Percentiles rank a stretch among this genome's conserved stretches.
These are phyloP conservation scores for Imleria badia DNA, from an alignment of 768 basidiomycete genomes.

Conservation along the genomic window DNA sequence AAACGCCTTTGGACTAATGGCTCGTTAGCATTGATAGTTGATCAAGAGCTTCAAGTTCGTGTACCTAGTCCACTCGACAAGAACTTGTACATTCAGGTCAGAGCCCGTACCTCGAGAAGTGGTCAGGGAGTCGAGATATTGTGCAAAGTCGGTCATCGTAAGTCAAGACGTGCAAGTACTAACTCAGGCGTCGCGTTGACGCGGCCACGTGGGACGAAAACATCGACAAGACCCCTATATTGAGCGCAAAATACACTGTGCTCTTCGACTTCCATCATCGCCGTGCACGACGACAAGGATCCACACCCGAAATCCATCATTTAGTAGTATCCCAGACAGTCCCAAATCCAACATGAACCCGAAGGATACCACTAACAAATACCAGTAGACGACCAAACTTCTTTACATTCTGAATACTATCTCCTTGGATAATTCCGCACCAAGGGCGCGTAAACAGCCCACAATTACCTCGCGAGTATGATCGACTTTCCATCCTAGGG, in stretches of 20 bases:
- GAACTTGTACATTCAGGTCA: slow-evolving; percentile 14
- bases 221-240: background rate
- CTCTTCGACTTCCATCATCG: background rate
- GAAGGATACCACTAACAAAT: background rate
- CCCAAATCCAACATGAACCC: background rate
- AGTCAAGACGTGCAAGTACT: background rate
- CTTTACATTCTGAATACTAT: slow-evolving; percentile 37
- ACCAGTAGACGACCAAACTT: background rate
- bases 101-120: slow-evolving; percentile 9
- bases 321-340: background rate
- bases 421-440: slow-evolving; percentile 41
- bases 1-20: slow-evolving; percentile 15
- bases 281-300: too few species aligned
- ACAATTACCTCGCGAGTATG: slow-evolving; percentile 36
- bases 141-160: slow-evolving; percentile 24
- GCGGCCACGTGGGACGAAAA: slow-evolving; percentile 7
- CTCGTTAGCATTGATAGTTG: slow-evolving; percentile 14
- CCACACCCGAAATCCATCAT: background rate
- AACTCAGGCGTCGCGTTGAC: too few species aligned
- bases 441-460: slow-evolving; percentile 45
- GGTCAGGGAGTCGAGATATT: slow-evolving; percentile 22
- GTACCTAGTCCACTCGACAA: slow-evolving; percentile 29
- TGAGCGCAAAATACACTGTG: background rate
- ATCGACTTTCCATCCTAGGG: slow-evolving; percentile 28
- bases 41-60: background rate